Evolutionary conservation across 352 stramenopile species (phyloP), one percentile per base, ranked within the genome.

Genomic region (Phytophthora nicotianae): DNA sequence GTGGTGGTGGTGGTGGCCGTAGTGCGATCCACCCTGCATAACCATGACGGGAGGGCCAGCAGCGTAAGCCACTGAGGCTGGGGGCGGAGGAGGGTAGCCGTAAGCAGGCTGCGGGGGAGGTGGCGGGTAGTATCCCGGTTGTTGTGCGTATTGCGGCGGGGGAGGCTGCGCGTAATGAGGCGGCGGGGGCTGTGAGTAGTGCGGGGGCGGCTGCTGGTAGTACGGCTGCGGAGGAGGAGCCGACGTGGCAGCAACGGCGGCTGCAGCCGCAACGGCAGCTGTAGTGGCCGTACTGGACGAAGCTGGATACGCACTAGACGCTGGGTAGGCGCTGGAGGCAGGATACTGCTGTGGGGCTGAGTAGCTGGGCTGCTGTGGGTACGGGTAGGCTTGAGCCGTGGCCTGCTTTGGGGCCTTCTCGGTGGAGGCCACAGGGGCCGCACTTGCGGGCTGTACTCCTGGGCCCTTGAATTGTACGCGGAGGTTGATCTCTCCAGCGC

Each of bases 401-500:
- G 54, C 24, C 16, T 68, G 63, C 38, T 81, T 68, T n/a, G 52
- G 40, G 4, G 50, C 61, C 21, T 77, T 73, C 20, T 56, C 49
- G 1, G 37, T 50, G 1, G 68, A 66, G 6, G 37, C 56, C 5
- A 61, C 37, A 7, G 69, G 58, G 7, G 42, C 59, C 0, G 63
- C 49, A 13, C 45, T 41, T 1, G 43, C 32, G 5, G 62, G n/a
- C 20, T 77, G 68, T 38, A 55, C 43, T 10, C 58, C 70, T 7
- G 64, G 48, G 4, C 79, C 70, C 41, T 86, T 65, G 52, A 86
- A 81, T 61, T 95, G 86, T 8, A 95, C 70, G 19, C 86, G 83
- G 27, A 95, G 68, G 43, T 95, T 95, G 67, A 95, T 91, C 61
- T 95, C 84, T 6, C 86, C 86, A 7, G 80, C 79, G 26, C 67